These are phyloP conservation scores for Pyrus pyrifolia DNA, from an alignment of 306 rosid species.

Conservation along the genomic window DNA sequence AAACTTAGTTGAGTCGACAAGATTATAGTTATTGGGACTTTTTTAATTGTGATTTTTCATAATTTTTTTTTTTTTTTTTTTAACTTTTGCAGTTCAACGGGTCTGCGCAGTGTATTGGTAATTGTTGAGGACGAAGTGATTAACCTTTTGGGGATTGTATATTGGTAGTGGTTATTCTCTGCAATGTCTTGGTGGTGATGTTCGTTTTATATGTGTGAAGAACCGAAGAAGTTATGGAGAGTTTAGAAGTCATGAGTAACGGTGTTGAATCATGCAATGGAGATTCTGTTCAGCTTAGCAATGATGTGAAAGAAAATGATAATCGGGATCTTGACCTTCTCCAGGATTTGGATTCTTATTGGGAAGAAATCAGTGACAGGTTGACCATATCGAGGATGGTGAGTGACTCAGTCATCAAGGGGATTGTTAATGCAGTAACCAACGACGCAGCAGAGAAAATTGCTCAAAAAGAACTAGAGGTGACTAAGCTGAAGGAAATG, in stretches of 20 bases:
- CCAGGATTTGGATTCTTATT: constrained; percentile 61
- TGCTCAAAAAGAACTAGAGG: constrained; percentile 63
- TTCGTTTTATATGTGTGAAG: background rate
- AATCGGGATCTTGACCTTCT: constrained; percentile 35
- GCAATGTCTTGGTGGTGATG: background rate
- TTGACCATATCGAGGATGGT: constrained; percentile 82
- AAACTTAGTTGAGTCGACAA: background rate
- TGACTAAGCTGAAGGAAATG: constrained; percentile 48
- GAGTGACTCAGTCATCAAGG: constrained; percentile 71
- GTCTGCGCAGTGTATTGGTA: background rate
- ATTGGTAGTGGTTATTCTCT: background rate
- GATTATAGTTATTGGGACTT: background rate
- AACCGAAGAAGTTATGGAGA: constrained; percentile 26
- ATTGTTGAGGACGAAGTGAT: background rate
- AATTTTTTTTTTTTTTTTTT: background rate
- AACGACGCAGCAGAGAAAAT: constrained; percentile 67
- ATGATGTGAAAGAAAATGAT: constrained; percentile 35
- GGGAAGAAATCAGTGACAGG: constrained; percentile 46
- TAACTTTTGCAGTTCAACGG: background rate
- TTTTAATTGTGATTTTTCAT: background rate
- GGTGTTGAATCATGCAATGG: constrained; percentile 7
- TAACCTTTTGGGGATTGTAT: background rate
- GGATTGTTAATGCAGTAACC: constrained; percentile 64
- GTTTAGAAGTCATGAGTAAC: constrained; percentile 26
- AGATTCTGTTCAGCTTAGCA: constrained; percentile 13